Evolutionary conservation across 768 basidiomycete genomes (phyloP).

Genomic region (Mycena floridula): DNA sequence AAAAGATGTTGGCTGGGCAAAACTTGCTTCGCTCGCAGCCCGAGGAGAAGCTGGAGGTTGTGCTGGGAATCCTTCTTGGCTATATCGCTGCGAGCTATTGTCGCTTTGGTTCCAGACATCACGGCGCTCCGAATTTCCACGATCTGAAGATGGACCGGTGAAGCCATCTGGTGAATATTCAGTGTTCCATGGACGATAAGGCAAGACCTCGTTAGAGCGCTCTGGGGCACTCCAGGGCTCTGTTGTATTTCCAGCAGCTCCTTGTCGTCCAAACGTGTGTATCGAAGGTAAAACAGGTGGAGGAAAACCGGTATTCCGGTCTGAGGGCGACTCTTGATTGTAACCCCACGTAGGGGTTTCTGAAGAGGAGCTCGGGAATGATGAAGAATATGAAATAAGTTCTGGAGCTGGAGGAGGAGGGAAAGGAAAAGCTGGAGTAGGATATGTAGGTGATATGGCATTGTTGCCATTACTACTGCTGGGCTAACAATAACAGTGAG

Average conservation of each 20-base stretch:
- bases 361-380: conserved; percentile 31
- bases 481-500: neutral
- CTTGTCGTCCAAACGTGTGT: conserved; percentile 40
- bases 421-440: conserved; percentile 33
- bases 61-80: too few species aligned
- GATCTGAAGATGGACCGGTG: too few species aligned
- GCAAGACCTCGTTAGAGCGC: neutral
- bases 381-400: conserved; percentile 31
- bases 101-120: too few species aligned
- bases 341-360: conserved; percentile 55
- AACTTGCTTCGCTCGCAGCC: too few species aligned
- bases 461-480: neutral
- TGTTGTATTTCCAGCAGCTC: conserved; percentile 10
- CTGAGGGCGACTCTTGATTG: conserved; percentile 28
- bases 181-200: conserved; percentile 47
- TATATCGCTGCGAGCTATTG: too few species aligned
- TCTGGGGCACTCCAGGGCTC: neutral
- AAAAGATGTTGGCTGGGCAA: conserved; percentile 3
- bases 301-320: conserved; percentile 41
- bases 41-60: too few species aligned
- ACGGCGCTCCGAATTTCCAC: too few species aligned
- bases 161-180: too few species aligned
- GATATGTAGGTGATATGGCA: conserved; percentile 23
- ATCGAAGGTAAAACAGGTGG: conserved; percentile 50
- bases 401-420: conserved; percentile 38